phyloP scores from a whole-genome alignment of 2,329 filamentous ascomycete genomes.

The Catunica adiposa region DNA sequence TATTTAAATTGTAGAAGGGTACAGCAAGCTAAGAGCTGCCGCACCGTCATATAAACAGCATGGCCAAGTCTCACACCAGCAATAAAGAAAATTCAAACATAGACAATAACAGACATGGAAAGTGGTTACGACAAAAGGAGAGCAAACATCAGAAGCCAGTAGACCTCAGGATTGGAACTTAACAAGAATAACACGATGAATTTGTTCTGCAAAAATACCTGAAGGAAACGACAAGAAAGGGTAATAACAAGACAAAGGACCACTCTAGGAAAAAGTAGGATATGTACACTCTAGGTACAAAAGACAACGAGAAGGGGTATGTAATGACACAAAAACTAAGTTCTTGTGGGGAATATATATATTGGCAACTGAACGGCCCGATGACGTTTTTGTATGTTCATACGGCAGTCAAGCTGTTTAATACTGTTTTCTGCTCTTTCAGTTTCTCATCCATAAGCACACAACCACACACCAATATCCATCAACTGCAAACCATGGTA shows the following conservation, averaged over 20 bases:
- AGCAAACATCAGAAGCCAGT: background rate
- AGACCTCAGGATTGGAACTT: background rate
- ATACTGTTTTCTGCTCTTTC: slow-evolving; percentile 2
- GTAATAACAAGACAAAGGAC: slow-evolving; percentile 4
- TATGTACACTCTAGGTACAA: slow-evolving; percentile 5
- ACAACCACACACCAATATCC: background rate
- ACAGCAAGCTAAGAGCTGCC: background rate
- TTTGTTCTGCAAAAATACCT: slow-evolving; percentile 1
- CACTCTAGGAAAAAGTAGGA: slow-evolving; percentile 4
- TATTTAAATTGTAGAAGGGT: background rate
- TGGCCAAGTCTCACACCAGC: background rate
- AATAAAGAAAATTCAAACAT: slow-evolving; percentile 2
- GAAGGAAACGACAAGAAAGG: background rate
- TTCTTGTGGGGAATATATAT: background rate
- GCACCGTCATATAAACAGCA: background rate
- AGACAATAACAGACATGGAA: background rate
- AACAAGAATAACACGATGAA: slow-evolving; percentile 5
- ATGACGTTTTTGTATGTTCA: slow-evolving; percentile 7
- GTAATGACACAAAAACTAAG: background rate
- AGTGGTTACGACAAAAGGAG: background rate
- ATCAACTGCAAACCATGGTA: background rate
- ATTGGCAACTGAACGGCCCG: background rate
- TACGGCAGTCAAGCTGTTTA: slow-evolving; percentile 2
- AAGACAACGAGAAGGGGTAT: background rate
- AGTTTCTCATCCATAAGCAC: slow-evolving; percentile 4